Base-by-base conservation (phyloP, 1,284 basidiomycete species). In the Fomes fomentarius region DNA sequence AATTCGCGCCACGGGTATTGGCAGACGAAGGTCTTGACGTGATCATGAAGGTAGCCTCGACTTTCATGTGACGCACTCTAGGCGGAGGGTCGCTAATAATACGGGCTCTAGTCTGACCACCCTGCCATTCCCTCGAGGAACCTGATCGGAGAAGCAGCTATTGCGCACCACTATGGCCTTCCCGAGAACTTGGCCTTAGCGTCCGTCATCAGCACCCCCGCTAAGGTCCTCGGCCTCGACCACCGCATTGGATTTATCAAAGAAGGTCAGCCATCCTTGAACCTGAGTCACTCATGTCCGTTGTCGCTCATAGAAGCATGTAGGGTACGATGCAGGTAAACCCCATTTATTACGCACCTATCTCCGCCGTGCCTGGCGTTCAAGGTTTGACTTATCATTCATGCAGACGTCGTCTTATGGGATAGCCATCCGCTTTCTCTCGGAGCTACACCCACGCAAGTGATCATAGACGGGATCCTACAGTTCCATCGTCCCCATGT, bases 381-480 rank as follows among this genome's bases (percentile, higher is more conserved):
- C n/a, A 17, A 30, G 6, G 12, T 30, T 24, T 21, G 7, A 28
- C 34, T 53, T 11, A 52, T 39, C 21, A 4, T 17, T 26, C 50
- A 3, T 45, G 38, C 54, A 84, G 90, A 95, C 69, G 62, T 96
- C n/a, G 91, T 94, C 15, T 77, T 96, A 4, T 96, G 94, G 93
- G 91, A 95, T 62, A 87, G 84, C 21, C 93, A 94, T 70, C 93
- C 93, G 0, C 79, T 96, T 25, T 74, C 84, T 0, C 76, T 94
- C 3, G 87, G 87, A 9, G 82, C 76, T 63, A 91, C 81, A 64
- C 94, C 82, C 65, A 82, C 72, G 31, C 85, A 89, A 66, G 86
- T 89, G 11, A 83, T 82, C 67, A 83, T 89, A 34, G 87, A 89
- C 58, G 87, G 87, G 7, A 82, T 88, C 41, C 74, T 80, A 3